Evolutionary conservation across 2,329 filamentous ascomycete species (phyloP), one percentile per base, ranked within the genome.

Genomic region (Lasiodiplodia hormozganensis): DNA sequence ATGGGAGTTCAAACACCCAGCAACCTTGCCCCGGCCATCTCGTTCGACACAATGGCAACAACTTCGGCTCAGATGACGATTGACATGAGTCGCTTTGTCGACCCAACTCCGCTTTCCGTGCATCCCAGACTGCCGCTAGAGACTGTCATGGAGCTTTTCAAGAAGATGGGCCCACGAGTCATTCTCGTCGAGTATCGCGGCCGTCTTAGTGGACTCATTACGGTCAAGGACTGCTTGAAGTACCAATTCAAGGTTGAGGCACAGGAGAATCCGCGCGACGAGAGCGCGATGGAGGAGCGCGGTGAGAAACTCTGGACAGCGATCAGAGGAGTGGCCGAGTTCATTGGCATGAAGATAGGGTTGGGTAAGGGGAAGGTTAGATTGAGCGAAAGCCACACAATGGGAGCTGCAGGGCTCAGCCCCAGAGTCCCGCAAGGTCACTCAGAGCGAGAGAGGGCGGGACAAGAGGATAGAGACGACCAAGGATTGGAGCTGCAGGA

Each of bases 101-200:
- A 99, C 77, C 86, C 90, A 10, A 97, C 94, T 0, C 96, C 96
- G 0, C 88, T 99, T 2, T 92, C 94, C 0, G 94, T 94, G 0
- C 96, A 99, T 76, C 96, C 96, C 0, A 89, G 93, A 1, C 88
- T 98, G 0, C 92, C 95, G 0, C 88, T 99, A 0, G 96, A 99
- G 81, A 99, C 96, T 0, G 95, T 97, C 38, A 97, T 99, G 94
- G 96, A 99, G 76, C 85, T 99, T 12, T 99, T 99, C 84, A 95
- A 95, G 79, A 99, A 98, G 82, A 96, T 99, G 78, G 96, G 96
- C 0, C 96, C 95, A 0, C 88, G 96, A 1, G 94, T 97, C 6
- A 95, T 99, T 62, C 85, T 99, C 3, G 91, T 97, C 49, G 96
- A 99, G 79, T 91, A 97, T 76, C 91, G 92, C 69, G 96, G 96